Percentiles rank a stretch among this genome's conserved stretches.
These are phyloP conservation scores for Ustilago vetiveriae DNA, from an alignment of 1,284 basidiomycete genomes.

Conservation along the genomic window DNA sequence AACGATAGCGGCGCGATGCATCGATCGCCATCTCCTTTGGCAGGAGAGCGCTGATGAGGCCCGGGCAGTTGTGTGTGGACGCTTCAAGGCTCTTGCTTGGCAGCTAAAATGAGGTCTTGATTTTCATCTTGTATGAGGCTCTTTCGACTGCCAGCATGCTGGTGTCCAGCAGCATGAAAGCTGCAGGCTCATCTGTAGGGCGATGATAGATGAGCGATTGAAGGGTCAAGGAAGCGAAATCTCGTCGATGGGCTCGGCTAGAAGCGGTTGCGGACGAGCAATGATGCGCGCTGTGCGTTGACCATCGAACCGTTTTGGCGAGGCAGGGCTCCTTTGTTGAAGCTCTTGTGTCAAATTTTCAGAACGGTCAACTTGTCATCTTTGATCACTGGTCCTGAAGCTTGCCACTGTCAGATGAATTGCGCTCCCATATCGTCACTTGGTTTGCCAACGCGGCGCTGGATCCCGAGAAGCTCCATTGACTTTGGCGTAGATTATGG, in stretches of 20 bases:
- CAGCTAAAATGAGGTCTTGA: too few relatives aligned
- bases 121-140: too few relatives aligned
- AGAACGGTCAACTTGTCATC: too few relatives aligned
- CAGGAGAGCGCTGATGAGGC: too few relatives aligned
- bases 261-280: neutral
- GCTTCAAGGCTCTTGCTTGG: too few relatives aligned
- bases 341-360: neutral
- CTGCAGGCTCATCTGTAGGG: neutral
- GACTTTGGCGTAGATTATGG: too few relatives aligned
- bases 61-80: too few relatives aligned
- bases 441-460: neutral
- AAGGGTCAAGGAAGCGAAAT: neutral
- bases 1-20: neutral
- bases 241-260: constrained; percentile 2
- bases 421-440: neutral
- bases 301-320: constrained; percentile 11
- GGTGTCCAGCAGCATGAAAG: neutral
- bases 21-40: neutral
- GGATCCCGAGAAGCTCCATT: too few relatives aligned
- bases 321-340: neutral
- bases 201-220: neutral
- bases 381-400: too few relatives aligned
- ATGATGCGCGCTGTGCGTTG: constrained; percentile 18
- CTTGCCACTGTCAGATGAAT: too few relatives aligned
- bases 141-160: too few relatives aligned